phyloP scores from a whole-genome alignment of 192 early-diverging fungal genomes.

The Entophlyctis helioformis region DNA sequence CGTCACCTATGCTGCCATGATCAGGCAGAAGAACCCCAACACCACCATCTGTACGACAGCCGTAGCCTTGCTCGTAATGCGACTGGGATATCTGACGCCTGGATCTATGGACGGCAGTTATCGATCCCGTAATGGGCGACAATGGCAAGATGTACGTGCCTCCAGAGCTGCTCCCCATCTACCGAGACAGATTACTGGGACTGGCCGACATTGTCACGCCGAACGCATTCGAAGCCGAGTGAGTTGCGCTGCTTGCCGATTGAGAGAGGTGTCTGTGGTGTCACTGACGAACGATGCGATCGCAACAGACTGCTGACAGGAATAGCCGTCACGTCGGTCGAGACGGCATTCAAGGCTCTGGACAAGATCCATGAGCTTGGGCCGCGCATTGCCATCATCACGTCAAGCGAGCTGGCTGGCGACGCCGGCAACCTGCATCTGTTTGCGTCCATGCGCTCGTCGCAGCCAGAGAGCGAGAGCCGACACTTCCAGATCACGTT shows the following conservation, averaged over 20 bases:
- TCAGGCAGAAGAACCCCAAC: too few relatives aligned
- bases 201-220: constrained; percentile 74
- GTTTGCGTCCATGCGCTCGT: constrained; percentile 21
- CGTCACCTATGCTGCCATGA: too few relatives aligned
- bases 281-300: not conserved
- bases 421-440: constrained; percentile 18
- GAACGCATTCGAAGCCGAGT: constrained; percentile 85
- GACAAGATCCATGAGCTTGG: constrained; percentile 56
- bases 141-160: constrained; percentile 74
- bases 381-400: constrained; percentile 61
- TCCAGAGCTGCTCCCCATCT: constrained; percentile 61
- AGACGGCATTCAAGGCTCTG: constrained; percentile 41
- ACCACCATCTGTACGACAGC: too few relatives aligned
- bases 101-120: too few relatives aligned
- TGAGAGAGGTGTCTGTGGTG: constrained; percentile 2
- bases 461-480: constrained; percentile 7
- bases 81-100: too few relatives aligned
- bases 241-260: constrained; percentile 1
- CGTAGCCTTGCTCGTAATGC: too few relatives aligned
- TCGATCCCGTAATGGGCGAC: constrained; percentile 90
- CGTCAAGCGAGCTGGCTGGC: constrained; percentile 29
- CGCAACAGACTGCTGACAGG: constrained; percentile 38
- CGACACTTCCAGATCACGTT: constrained; percentile 56
- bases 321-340: constrained; percentile 30
- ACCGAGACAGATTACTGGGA: constrained; percentile 55